These are phyloP conservation scores for Vaucheria bursata DNA, from an alignment of 352 stramenopile species.

Conservation along the genomic window DNA sequence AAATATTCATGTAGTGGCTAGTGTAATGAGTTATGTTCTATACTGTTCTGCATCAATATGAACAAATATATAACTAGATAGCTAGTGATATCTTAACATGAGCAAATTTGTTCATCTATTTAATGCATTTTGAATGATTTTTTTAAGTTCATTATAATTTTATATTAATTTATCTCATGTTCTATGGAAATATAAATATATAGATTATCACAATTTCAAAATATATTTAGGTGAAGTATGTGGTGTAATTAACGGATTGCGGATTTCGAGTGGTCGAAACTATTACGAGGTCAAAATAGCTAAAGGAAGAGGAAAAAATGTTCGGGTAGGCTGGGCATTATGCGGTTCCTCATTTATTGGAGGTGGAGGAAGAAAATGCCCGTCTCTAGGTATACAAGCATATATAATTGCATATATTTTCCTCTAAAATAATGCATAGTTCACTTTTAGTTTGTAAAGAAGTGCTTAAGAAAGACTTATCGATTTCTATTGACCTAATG, in stretches of 20 bases:
- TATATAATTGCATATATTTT: slow-evolving; percentile 11
- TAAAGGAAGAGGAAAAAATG: slow-evolving; percentile 14
- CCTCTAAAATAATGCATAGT: slow-evolving; percentile 18
- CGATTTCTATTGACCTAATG: too few species aligned
- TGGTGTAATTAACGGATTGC: slow-evolving; percentile 28
- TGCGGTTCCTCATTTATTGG: slow-evolving; percentile 21
- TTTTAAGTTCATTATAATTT: too few species aligned
- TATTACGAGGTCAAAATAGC: slow-evolving; percentile 38
- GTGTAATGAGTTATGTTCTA: too few species aligned
- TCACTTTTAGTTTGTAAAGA: slow-evolving; percentile 17
- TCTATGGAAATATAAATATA: slow-evolving; percentile 23
- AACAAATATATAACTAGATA: too few species aligned
- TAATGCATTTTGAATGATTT: too few species aligned
- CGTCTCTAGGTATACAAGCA: neutral
- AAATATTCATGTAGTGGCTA: too few species aligned
- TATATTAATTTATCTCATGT: too few species aligned
- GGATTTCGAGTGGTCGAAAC: neutral
- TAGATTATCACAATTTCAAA: slow-evolving; percentile 19
- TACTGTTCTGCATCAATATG: too few species aligned
- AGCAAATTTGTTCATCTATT: too few species aligned
- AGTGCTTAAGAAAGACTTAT: slow-evolving; percentile 20
- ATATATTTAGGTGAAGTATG: slow-evolving; percentile 27
- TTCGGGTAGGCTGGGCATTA: slow-evolving; percentile 32
- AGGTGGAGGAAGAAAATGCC: neutral
- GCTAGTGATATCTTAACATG: too few species aligned